A percentile compares a stretch with the other conserved stretches of the same genome.
Conservation (phyloP, 257 asterid species). For the Forsythia viridissima region DNA sequence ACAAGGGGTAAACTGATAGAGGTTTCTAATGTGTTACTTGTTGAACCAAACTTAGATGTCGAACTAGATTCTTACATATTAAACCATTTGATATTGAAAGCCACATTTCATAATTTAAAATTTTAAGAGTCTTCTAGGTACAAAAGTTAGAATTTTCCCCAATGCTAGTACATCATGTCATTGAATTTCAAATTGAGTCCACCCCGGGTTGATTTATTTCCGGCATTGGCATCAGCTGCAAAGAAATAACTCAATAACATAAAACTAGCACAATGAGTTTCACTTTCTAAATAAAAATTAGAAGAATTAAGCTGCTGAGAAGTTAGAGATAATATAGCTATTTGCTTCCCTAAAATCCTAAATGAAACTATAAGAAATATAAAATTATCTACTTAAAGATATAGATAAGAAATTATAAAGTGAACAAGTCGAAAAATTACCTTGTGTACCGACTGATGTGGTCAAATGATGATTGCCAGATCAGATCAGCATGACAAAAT, state of each 20-base stretch:
- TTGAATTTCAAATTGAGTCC: background rate
- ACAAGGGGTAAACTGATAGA: background rate
- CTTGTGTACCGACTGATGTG: slow-evolving; percentile 72
- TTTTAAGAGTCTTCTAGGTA: background rate
- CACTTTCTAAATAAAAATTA: too few species aligned
- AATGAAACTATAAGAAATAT: background rate
- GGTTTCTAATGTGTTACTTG: background rate
- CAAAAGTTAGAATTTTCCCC: background rate
- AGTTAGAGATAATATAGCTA: background rate
- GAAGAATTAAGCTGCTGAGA: background rate
- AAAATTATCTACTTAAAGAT: background rate
- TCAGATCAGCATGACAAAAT: slow-evolving; percentile 36
- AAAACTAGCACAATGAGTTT: background rate
- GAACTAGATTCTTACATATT: background rate
- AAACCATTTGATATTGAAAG: background rate
- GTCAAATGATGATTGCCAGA: slow-evolving; percentile 36
- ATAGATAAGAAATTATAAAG: slow-evolving; percentile 1
- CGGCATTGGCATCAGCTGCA: background rate
- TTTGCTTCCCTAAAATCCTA: background rate
- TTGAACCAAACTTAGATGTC: background rate
- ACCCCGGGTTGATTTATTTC: background rate
- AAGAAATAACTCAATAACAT: background rate
- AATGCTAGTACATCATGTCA: background rate
- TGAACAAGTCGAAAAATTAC: slow-evolving; percentile 38
- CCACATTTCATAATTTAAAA: background rate